Conservation (phyloP, 495 filamentous ascomycete genomes). For the Hypoxylon trugodes region DNA sequence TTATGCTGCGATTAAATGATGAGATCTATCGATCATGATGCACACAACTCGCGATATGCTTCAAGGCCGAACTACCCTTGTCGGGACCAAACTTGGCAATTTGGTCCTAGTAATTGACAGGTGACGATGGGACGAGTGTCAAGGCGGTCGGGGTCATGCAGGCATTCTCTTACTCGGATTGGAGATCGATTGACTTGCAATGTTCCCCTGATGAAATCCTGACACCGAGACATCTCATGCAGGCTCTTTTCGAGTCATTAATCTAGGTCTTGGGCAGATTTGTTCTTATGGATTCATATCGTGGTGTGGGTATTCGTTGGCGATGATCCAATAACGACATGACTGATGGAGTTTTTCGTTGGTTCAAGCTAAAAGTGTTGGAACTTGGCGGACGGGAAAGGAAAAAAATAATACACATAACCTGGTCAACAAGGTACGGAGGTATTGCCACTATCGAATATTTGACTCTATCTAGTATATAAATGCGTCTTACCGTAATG, state of each 20-base stretch:
- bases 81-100: not conserved
- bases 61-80: conserved; percentile 11
- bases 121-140: conserved; percentile 11
- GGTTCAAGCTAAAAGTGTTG: not conserved
- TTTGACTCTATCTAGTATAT: not conserved
- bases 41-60: conserved; percentile 19
- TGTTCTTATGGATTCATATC: conserved; percentile 15
- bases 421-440: conserved; percentile 10
- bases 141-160: conserved; percentile 27
- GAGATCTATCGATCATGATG: conserved; percentile 31
- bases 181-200: conserved; percentile 21
- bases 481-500: no score
- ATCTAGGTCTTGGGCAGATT: conserved; percentile 19
- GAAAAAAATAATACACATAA: conserved; percentile 18
- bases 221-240: conserved; percentile 40
- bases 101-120: conserved; percentile 2
- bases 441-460: conserved; percentile 15
- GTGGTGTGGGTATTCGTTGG: conserved; percentile 22
- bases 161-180: conserved; percentile 26
- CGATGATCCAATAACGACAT: conserved; percentile 25
- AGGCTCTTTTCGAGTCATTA: conserved; percentile 35
- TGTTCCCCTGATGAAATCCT: conserved; percentile 37
- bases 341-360: conserved; percentile 3
- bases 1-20: conserved; percentile 1
- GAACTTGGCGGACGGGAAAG: conserved; percentile 3